Evolutionary conservation across 176 grass and related monocot species (phyloP), one percentile per base, ranked within the genome.

Genomic region (Poa annua): DNA sequence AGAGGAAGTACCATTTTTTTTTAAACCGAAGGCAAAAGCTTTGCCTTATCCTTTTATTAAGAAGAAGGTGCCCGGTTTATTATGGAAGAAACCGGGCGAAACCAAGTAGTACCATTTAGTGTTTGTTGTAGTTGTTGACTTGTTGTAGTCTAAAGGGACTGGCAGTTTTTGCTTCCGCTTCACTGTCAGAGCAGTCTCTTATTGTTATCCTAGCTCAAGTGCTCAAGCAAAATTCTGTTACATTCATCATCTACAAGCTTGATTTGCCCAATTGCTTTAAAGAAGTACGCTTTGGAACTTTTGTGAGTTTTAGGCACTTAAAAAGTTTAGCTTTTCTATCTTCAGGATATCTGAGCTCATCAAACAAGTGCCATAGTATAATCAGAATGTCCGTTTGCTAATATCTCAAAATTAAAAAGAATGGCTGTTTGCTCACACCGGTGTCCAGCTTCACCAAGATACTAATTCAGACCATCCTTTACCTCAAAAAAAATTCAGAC

Each of bases 41-140:
- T n/a, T n/a, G n/a, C n/a, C n/a, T n/a, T n/a, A n/a, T n/a, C n/a
- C n/a, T n/a, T n/a, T n/a, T n/a, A n/a, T n/a, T n/a, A n/a, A n/a
- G n/a, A n/a, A n/a, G n/a, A n/a, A n/a, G n/a, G n/a, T n/a, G n/a
- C n/a, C n/a, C n/a, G n/a, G n/a, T n/a, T n/a, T n/a, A n/a, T n/a
- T n/a, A n/a, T n/a, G n/a, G n/a, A n/a, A n/a, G n/a, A n/a, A n/a
- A n/a, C n/a, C n/a, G n/a, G n/a, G n/a, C n/a, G n/a, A n/a, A n/a
- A n/a, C n/a, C n/a, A n/a, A n/a, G n/a, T n/a, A 29, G 29, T 29
- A 29, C 29, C 29, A 29, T 29, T 29, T 29, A 29, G 29, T 63
- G 25, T 63, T 63, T 63, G 60, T 45, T 86, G 71, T 41, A 60
- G 63, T 16, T 67, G 61, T 49, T 72, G 24, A 60, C 52, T 16